Evolutionary conservation across 2,329 filamentous ascomycete species (phyloP).

Genomic region (Scedosporium boydii): DNA sequence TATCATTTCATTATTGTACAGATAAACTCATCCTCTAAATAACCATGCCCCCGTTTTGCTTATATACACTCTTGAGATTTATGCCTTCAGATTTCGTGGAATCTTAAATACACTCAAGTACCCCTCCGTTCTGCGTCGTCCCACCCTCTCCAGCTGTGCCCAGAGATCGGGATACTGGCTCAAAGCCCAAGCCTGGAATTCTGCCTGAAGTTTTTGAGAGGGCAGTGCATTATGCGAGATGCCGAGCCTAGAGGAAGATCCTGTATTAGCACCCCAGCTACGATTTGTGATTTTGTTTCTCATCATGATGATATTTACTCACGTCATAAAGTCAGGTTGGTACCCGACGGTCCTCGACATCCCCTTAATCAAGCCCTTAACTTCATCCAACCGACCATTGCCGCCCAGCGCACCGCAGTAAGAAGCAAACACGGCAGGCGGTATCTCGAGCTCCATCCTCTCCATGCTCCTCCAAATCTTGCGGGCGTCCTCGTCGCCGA

Average conservation of each 20-base stretch:
- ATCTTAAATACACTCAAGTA: constrained; percentile 41
- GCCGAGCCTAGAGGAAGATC: constrained; percentile 49
- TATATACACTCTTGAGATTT: constrained; percentile 16
- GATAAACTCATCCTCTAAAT: constrained; percentile 14
- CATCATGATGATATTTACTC: constrained; percentile 27
- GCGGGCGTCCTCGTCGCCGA: constrained; percentile 50
- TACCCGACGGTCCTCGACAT: constrained; percentile 59
- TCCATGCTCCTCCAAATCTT: constrained; percentile 63
- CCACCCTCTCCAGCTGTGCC: constrained; percentile 51
- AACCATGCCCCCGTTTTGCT: constrained; percentile 6
- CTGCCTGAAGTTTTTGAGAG: constrained; percentile 52
- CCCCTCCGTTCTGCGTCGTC: constrained; percentile 32
- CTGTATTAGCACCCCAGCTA: constrained; percentile 3
- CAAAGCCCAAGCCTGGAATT: constrained; percentile 67
- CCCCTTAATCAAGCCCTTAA: constrained; percentile 53
- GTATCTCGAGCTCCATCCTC: constrained; percentile 69
- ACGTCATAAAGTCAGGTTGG: constrained; percentile 62
- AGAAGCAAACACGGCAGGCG: constrained; percentile 60
- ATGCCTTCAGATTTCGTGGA: constrained; percentile 36
- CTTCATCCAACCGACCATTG: constrained; percentile 60
- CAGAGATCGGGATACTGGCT: constrained; percentile 59
- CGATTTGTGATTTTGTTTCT: not conserved
- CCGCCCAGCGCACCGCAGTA: constrained; percentile 71
- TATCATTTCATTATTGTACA: constrained; percentile 15
- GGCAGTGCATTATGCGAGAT: constrained; percentile 67